phyloP scores from a whole-genome alignment of 129 eudicot genomes.

The Erigeron canadensis region DNA sequence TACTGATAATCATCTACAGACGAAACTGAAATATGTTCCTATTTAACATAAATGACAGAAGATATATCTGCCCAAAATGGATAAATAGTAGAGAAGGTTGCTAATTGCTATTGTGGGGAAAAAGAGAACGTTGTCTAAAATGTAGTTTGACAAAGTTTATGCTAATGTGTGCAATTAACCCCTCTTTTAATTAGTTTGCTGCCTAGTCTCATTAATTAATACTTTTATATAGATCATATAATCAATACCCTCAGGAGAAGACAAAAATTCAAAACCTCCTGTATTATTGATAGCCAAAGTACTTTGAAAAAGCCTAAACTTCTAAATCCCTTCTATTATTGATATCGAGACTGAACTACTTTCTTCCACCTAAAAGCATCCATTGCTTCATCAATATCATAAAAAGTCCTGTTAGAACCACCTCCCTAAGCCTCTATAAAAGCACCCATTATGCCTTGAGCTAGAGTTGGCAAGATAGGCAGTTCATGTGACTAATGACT shows the following conservation, averaged over 20 bases:
- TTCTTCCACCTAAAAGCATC: not conserved
- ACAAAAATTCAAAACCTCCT: not conserved
- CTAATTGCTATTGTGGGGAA: not conserved
- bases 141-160: not conserved
- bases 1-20: not conserved
- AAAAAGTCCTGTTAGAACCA: not conserved
- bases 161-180: not conserved
- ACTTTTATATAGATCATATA: not conserved
- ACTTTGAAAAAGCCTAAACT: not conserved
- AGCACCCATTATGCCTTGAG: not conserved
- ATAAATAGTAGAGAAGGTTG: not conserved
- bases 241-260: not conserved
- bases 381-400: not conserved
- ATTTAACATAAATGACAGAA: not conserved
- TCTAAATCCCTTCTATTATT: not conserved
- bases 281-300: not conserved
- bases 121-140: not conserved
- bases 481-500: no score
- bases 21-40: not conserved
- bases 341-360: not conserved
- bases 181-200: not conserved
- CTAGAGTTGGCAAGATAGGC: not conserved
- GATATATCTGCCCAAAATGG: not conserved
- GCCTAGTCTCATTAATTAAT: not conserved
- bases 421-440: not conserved